phyloP scores from a whole-genome alignment of 495 filamentous ascomycete genomes.

The Thozetella sp. region DNA sequence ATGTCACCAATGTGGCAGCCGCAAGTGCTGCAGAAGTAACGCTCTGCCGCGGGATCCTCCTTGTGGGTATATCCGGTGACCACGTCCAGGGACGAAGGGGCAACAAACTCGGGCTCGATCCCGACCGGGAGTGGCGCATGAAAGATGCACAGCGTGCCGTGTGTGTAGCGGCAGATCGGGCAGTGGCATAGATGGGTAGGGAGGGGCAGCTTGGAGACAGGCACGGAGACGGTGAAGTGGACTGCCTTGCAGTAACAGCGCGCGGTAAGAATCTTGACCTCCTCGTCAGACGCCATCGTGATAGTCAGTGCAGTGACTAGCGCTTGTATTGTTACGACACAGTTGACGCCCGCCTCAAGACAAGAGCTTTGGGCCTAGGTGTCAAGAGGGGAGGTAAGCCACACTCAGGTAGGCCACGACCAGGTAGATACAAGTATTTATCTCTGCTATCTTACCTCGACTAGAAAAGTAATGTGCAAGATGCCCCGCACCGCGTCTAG shows the following conservation, averaged over 20 bases:
- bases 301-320: too few relatives aligned
- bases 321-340: too few relatives aligned
- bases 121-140: constrained; percentile 43
- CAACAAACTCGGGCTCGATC: constrained; percentile 26
- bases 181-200: constrained; percentile 64
- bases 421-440: too few relatives aligned
- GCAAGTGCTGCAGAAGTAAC: constrained; percentile 71
- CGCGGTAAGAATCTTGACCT: constrained; percentile 29
- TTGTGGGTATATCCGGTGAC: constrained; percentile 55
- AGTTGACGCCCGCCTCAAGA: too few relatives aligned
- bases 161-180: constrained; percentile 57
- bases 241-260: constrained; percentile 41
- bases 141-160: constrained; percentile 57
- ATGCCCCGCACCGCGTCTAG: too few relatives aligned
- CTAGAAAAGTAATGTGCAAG: too few relatives aligned
- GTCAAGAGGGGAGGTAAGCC: too few relatives aligned
- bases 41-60: constrained; percentile 36
- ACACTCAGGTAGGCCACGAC: too few relatives aligned
- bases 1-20: constrained; percentile 60
- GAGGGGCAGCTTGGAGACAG: constrained; percentile 32
- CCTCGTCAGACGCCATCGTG: constrained; percentile 1
- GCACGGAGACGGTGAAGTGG: constrained; percentile 31
- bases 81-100: constrained; percentile 34
- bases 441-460: too few relatives aligned
- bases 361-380: too few relatives aligned